Conservation (phyloP, 345 rosid species). For the Microthlaspi erraticum region DNA sequence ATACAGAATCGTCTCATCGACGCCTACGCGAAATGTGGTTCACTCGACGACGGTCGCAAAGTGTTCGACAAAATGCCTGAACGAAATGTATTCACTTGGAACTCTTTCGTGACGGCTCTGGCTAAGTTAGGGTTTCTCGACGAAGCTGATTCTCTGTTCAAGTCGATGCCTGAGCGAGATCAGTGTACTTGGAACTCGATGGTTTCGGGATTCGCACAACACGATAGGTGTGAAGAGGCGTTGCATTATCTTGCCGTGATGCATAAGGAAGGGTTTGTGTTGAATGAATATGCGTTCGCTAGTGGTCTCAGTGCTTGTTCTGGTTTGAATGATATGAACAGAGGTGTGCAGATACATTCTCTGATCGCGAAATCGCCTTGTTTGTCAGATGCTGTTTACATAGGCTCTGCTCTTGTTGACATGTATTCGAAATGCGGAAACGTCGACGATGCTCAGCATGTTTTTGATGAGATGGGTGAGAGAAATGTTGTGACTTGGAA, state of each 20-base stretch:
- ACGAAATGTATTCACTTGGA: conserved; percentile 74
- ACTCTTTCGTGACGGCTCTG: conserved; percentile 56
- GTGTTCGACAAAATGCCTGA: conserved; percentile 75
- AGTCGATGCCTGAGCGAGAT: conserved; percentile 63
- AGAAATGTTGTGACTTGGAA: conserved; percentile 88
- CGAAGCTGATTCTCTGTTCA: conserved; percentile 59
- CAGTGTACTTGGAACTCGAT: conserved; percentile 88
- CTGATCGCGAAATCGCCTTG: conserved; percentile 56
- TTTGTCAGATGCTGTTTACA: conserved; percentile 63
- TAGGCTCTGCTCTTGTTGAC: conserved; percentile 83
- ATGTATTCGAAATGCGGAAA: conserved; percentile 81
- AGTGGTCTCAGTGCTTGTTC: conserved; percentile 80
- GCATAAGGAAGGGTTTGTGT: conserved; percentile 58
- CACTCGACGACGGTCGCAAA: conserved; percentile 53
- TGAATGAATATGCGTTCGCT: conserved; percentile 68
- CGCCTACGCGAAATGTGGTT: conserved; percentile 64
- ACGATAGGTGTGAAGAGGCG: conserved; percentile 65
- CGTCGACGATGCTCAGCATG: conserved; percentile 57
- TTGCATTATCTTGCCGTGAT: conserved; percentile 58
- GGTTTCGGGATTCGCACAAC: conserved; percentile 75
- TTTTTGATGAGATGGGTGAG: conserved; percentile 63
- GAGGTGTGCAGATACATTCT: conserved; percentile 76
- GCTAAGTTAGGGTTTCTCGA: conserved; percentile 59
- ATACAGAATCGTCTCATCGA: conserved; percentile 76
- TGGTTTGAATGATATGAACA: conserved; percentile 49